Conservation (phyloP, 1,284 basidiomycete genomes). For the Hortiboletus rubellus region DNA sequence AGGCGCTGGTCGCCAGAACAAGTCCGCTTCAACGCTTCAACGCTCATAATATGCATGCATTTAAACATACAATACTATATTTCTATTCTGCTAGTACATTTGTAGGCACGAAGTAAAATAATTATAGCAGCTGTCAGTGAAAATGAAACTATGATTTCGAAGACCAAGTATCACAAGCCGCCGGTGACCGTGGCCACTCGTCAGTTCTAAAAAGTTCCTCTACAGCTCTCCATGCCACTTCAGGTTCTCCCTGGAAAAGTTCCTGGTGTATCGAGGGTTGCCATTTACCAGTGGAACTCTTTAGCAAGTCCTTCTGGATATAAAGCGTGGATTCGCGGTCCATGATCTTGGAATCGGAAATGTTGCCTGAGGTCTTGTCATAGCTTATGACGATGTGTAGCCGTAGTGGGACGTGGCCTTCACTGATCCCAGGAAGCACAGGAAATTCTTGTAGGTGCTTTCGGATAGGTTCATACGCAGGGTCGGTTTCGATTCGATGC, state of each 20-base stretch:
- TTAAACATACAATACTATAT: not conserved
- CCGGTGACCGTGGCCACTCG: too few species aligned
- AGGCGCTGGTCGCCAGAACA: slow-evolving; percentile 3
- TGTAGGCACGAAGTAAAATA: not conserved
- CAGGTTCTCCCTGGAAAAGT: slow-evolving; percentile 14
- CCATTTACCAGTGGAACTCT: not conserved
- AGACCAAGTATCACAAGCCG: not conserved
- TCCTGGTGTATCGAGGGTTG: slow-evolving; percentile 5
- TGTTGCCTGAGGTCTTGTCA: slow-evolving; percentile 9
- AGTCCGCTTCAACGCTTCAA: not conserved
- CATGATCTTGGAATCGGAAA: slow-evolving; percentile 7
- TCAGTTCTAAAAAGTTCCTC: slow-evolving; percentile 12
- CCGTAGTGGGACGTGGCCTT: not conserved
- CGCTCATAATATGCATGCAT: not conserved
- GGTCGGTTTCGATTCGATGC: slow-evolving; percentile 25
- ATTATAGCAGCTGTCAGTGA: not conserved
- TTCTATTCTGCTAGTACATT: not conserved
- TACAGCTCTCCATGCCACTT: slow-evolving; percentile 16
- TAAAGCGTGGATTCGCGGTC: not conserved
- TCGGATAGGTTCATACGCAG: slow-evolving; percentile 8
- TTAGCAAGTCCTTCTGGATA: not conserved
- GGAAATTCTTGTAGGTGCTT: slow-evolving; percentile 7
- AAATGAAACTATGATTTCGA: not conserved
- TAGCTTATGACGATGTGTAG: slow-evolving; percentile 16
- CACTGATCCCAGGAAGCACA: not conserved